phyloP scores from a whole-genome alignment of 2,329 filamentous ascomycete genomes.

The Cladophialophora psammophila region DNA sequence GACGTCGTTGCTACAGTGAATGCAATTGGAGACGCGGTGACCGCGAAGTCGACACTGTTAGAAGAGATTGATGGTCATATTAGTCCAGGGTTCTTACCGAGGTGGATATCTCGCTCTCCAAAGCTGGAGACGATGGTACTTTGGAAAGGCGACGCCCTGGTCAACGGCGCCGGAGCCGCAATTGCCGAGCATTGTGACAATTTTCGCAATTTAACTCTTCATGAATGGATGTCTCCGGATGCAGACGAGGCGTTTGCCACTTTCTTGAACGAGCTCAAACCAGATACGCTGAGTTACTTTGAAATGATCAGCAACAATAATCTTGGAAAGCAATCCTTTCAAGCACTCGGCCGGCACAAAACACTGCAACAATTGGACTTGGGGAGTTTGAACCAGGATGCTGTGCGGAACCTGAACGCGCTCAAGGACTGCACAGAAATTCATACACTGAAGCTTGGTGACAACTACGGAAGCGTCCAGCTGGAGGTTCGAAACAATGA shows the following conservation, averaged over 20 bases:
- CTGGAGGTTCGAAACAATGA: constrained; percentile 62
- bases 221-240: constrained; percentile 55
- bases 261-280: constrained; percentile 64
- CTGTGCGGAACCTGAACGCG: constrained; percentile 57
- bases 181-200: constrained; percentile 66
- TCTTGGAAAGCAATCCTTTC: constrained; percentile 63
- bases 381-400: constrained; percentile 56
- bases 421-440: constrained; percentile 60
- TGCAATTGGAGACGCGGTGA: constrained; percentile 55
- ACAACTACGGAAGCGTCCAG: constrained; percentile 53
- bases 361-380: constrained; percentile 62
- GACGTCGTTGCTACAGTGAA: constrained; percentile 39
- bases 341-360: constrained; percentile 59
- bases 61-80: constrained; percentile 64
- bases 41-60: constrained; percentile 60
- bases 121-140: constrained; percentile 67
- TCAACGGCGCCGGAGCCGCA: constrained; percentile 60
- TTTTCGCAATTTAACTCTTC: constrained; percentile 68
- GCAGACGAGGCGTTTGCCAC: constrained; percentile 65
- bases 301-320: constrained; percentile 64
- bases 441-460: constrained; percentile 58
- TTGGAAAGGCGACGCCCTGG: constrained; percentile 67
- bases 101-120: constrained; percentile 66
- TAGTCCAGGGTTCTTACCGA: constrained; percentile 46
- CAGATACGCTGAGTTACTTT: constrained; percentile 66